These are phyloP conservation scores for Aureobasidium leucospermi DNA, from an alignment of 2,329 filamentous ascomycete genomes.

Conservation along the genomic window DNA sequence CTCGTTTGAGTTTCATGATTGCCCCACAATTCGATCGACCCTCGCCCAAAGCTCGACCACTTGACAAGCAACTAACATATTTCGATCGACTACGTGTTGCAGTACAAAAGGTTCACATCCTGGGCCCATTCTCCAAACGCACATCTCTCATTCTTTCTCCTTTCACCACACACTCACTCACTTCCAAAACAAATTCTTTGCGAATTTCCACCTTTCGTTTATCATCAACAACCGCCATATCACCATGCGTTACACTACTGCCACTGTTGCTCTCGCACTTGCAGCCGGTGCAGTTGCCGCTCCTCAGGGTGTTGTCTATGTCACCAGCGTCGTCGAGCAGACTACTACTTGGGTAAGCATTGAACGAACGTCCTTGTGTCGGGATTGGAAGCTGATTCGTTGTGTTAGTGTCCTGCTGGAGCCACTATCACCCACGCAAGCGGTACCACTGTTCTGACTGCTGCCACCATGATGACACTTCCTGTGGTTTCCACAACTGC, in stretches of 20 bases:
- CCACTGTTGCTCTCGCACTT: constrained; percentile 2
- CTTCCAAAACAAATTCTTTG: neutral
- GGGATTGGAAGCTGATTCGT: neutral
- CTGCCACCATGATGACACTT: neutral
- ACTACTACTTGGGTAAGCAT: neutral
- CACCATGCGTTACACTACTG: constrained; percentile 5
- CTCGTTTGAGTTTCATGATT: neutral
- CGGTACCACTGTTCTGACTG: constrained; percentile 10
- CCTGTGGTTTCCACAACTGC: neutral
- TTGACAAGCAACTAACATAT: neutral
- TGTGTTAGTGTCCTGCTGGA: neutral
- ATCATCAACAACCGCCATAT: neutral
- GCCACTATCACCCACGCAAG: neutral
- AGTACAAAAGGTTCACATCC: neutral
- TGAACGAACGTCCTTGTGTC: neutral
- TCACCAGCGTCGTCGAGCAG: neutral
- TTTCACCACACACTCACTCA: neutral
- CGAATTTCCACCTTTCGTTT: neutral
- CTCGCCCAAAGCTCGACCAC: neutral
- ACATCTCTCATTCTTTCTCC: neutral
- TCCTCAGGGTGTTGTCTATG: constrained; percentile 5
- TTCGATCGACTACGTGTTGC: neutral
- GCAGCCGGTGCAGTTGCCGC: neutral
- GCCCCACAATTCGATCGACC: neutral
- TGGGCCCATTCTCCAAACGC: neutral